Percentiles rank a stretch among this genome's conserved stretches.
These are phyloP conservation scores for Rutidosis leptorrhynchoides DNA, from an alignment of 129 eudicot species.

Conservation along the genomic window DNA sequence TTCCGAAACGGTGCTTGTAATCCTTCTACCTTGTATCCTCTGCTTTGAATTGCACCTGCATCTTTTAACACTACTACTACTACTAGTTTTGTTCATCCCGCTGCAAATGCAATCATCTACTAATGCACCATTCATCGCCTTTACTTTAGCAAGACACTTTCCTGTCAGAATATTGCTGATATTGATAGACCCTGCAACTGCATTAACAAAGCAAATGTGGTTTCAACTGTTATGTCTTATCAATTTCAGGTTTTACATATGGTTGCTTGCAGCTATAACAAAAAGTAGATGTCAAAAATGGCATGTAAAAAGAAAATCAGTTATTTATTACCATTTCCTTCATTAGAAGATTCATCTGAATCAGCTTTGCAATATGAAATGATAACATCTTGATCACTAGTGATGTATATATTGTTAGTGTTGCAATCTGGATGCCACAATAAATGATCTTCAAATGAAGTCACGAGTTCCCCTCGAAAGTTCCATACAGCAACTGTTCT, in stretches of 20 bases:
- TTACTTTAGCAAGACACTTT: constrained; percentile 88
- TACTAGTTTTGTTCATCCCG: constrained; percentile 27
- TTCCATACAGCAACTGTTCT: constrained; percentile 92
- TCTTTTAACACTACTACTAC: constrained; percentile 18
- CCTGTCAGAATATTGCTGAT: constrained; percentile 93
- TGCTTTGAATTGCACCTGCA: constrained; percentile 51
- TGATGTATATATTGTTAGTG: constrained; percentile 80
- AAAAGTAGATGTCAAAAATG: too few species aligned
- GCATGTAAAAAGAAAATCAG: not conserved
- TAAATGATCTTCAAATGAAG: constrained; percentile 89
- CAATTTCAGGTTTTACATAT: too few species aligned
- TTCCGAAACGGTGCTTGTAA: constrained; percentile 64
- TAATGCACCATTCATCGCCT: constrained; percentile 42
- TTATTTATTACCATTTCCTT: constrained; percentile 61
- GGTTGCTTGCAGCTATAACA: too few species aligned
- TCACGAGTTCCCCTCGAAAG: constrained; percentile 87
- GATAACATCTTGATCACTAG: constrained; percentile 89
- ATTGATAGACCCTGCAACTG: constrained; percentile 83
- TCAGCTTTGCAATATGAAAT: constrained; percentile 89
- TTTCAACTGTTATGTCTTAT: too few species aligned
- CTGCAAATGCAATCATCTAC: constrained; percentile 55
- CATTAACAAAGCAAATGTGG: constrained; percentile 8
- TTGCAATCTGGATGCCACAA: constrained; percentile 95
- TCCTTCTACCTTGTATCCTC: constrained; percentile 45
- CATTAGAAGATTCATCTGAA: constrained; percentile 52